Evolutionary conservation across 1,284 basidiomycete species (phyloP).

Genomic region (Exobasidium cylindrosporum): DNA sequence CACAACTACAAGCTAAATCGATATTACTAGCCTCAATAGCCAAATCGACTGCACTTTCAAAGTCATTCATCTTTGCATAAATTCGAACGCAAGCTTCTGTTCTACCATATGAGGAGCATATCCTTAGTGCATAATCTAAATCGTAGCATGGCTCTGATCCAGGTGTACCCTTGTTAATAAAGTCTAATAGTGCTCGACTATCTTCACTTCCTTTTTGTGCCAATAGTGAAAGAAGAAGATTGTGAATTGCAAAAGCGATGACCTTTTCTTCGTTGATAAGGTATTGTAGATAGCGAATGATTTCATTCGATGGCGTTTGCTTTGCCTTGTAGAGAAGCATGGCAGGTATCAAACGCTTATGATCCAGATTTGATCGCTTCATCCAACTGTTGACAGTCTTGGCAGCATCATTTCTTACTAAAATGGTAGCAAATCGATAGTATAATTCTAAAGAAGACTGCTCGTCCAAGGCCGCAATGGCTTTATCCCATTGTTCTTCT

Average conservation of each 20-base stretch:
- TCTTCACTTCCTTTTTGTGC: conserved; percentile 54
- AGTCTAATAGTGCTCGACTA: conserved; percentile 66
- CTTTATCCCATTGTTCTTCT: conserved; percentile 86
- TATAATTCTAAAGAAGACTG: conserved; percentile 80
- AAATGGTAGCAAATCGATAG: conserved; percentile 83
- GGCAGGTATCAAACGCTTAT: conserved; percentile 82
- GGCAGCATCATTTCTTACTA: conserved; percentile 80
- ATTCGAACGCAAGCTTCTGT: conserved; percentile 92
- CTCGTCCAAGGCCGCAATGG: conserved; percentile 76
- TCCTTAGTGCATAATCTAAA: conserved; percentile 87
- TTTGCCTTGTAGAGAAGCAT: conserved; percentile 69
- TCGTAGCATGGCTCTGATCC: conserved; percentile 92
- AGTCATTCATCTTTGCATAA: conserved; percentile 95
- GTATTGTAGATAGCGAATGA: conserved; percentile 81
- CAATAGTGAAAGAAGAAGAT: conserved; percentile 85
- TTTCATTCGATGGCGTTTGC: conserved; percentile 61
- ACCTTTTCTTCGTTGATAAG: conserved; percentile 75
- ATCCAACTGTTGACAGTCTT: conserved; percentile 90
- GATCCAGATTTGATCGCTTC: conserved; percentile 73
- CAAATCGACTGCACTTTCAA: conserved; percentile 92
- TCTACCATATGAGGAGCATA: conserved; percentile 72
- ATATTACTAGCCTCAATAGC: conserved; percentile 63
- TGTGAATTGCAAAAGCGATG: conserved; percentile 84
- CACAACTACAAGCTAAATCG: conserved; percentile 59
- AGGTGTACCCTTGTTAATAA: conserved; percentile 68